phyloP scores from a whole-genome alignment of 1,284 basidiomycete species.

The Apiotrichum gamsii region DNA sequence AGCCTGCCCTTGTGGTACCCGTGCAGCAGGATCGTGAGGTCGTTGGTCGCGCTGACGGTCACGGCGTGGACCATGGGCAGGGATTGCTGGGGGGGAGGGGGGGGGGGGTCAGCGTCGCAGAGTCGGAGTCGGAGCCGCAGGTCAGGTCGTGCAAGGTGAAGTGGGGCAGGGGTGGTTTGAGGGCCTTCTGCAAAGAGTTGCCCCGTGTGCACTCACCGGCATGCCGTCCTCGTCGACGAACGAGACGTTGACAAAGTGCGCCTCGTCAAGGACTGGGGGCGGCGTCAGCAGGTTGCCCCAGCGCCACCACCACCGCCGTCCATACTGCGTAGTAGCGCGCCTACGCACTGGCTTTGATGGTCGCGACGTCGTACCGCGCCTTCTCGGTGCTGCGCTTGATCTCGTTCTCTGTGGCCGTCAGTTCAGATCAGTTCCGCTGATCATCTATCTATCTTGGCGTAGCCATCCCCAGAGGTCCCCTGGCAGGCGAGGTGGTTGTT shows the following conservation, averaged over 20 bases:
- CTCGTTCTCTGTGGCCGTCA: constrained; percentile 7
- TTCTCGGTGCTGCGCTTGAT: constrained; percentile 7
- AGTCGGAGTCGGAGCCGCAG: background rate
- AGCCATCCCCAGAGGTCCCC: too few relatives aligned
- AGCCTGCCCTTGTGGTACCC: constrained; percentile 30
- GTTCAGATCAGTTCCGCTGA: too few relatives aligned
- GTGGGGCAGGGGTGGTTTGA: background rate
- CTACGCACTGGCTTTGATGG: constrained; percentile 6
- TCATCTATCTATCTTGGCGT: too few relatives aligned
- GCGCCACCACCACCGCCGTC: background rate
- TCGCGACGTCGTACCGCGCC: constrained; percentile 5
- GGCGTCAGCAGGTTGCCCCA: too few relatives aligned
- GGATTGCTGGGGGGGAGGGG: constrained; percentile 4
- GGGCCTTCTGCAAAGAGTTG: too few relatives aligned
- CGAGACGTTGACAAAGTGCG: constrained; percentile 13
- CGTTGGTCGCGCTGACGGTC: background rate
- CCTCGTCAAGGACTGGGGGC: constrained; percentile 9
- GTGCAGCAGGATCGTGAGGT: constrained; percentile 5
- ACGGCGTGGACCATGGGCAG: constrained; percentile 11
- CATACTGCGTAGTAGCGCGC: too few relatives aligned
- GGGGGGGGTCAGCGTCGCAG: background rate
- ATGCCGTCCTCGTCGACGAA: constrained; percentile 15
- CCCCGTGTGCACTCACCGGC: constrained; percentile 6
- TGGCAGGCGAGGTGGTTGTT: too few relatives aligned
- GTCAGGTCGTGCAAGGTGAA: too few relatives aligned